Evolutionary conservation across 768 basidiomycete species (phyloP).

Genomic region (Glaciozyma antarctica): DNA sequence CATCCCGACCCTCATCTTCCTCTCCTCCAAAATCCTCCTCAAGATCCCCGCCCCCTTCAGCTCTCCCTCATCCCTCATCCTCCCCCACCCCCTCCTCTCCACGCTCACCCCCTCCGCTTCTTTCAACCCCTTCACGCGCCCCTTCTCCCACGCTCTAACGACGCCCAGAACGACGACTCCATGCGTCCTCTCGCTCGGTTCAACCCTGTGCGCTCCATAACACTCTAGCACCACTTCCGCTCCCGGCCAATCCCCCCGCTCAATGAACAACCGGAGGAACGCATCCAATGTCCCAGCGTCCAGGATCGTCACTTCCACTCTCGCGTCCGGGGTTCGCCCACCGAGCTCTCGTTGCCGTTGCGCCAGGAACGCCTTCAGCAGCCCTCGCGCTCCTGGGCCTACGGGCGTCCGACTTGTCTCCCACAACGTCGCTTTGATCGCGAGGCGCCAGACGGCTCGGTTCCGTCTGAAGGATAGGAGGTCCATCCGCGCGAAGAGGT

Average conservation of each 20-base stretch:
- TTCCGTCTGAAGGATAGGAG: no score
- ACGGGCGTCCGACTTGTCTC: no score
- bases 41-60: neutral
- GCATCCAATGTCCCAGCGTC: neutral
- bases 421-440: no score
- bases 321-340: no score
- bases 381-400: no score
- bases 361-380: no score
- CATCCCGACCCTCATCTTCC: neutral
- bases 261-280: neutral
- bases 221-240: slow-evolving; percentile 21
- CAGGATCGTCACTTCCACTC: no score
- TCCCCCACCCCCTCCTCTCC: neutral
- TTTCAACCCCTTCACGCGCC: neutral
- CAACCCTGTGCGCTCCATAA: slow-evolving; percentile 17
- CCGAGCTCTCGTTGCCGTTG: no score
- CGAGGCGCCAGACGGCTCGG: no score
- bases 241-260: slow-evolving; percentile 1
- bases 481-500: no score
- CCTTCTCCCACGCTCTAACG: slow-evolving; percentile 20
- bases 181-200: slow-evolving; percentile 17
- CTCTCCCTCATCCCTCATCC: neutral
- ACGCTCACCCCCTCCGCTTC: neutral
- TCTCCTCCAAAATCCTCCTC: neutral
- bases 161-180: slow-evolving; percentile 18